Conservation (phyloP, 495 filamentous ascomycete genomes). For the Podospora appendiculata region DNA sequence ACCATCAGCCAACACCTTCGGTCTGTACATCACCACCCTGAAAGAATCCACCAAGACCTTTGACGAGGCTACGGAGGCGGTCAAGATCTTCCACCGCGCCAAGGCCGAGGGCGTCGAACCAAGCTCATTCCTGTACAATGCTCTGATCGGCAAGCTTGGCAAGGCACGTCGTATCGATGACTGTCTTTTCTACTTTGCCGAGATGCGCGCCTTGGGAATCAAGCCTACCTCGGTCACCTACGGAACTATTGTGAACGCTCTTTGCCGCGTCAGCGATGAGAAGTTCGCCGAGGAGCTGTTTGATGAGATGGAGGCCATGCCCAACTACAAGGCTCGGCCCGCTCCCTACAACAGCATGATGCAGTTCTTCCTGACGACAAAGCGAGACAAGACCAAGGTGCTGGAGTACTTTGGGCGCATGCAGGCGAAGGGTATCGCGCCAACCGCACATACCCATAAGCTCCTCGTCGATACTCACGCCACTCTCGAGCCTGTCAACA, state of each 20-base stretch:
- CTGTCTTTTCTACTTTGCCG: constrained; percentile 93
- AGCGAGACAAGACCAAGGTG: constrained; percentile 89
- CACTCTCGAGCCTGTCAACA: constrained; percentile 86
- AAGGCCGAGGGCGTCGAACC: constrained; percentile 92
- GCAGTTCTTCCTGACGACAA: constrained; percentile 97
- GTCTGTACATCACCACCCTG: constrained; percentile 94
- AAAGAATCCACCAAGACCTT: constrained; percentile 96
- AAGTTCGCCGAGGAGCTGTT: constrained; percentile 97
- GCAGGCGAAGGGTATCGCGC: constrained; percentile 76
- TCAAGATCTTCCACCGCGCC: constrained; percentile 93
- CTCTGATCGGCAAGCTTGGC: constrained; percentile 94
- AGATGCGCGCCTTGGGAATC: constrained; percentile 90
- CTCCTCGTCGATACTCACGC: constrained; percentile 94
- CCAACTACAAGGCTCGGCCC: constrained; percentile 95
- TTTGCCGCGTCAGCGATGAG: constrained; percentile 95
- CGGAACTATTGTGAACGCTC: constrained; percentile 93
- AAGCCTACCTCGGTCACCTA: constrained; percentile 97
- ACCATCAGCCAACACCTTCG: constrained; percentile 95
- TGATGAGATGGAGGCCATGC: constrained; percentile 98
- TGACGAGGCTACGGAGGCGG: constrained; percentile 91
- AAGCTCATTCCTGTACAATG: constrained; percentile 95
- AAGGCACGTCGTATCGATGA: constrained; percentile 97
- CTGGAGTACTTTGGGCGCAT: constrained; percentile 95
- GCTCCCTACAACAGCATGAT: constrained; percentile 99
- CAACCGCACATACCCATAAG: constrained; percentile 95